phyloP scores from a whole-genome alignment of 2,329 filamentous ascomycete genomes.

The Helotiales sp. region DNA sequence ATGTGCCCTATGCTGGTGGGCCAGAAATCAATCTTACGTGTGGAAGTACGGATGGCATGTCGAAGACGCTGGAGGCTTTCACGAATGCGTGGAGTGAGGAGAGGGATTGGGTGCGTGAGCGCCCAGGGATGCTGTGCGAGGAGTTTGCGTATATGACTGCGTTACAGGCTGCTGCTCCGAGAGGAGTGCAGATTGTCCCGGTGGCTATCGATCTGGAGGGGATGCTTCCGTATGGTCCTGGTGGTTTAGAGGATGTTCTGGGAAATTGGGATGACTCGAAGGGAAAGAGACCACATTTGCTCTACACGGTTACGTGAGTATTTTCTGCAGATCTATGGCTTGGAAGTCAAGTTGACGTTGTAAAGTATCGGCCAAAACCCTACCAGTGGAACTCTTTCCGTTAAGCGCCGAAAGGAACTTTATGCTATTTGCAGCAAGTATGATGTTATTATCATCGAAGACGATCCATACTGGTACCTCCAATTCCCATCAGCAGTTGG shows the following conservation, averaged over 20 bases:
- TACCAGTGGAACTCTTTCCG: conserved; percentile 74
- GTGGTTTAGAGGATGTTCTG: conserved; percentile 77
- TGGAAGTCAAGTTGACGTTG: conserved; percentile 24
- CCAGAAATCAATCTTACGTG: conserved; percentile 80
- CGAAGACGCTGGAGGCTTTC: conserved; percentile 77
- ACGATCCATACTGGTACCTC: conserved; percentile 95
- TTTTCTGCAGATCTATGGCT: conserved; percentile 7
- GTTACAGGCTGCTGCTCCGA: conserved; percentile 67
- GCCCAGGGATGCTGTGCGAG: conserved; percentile 81
- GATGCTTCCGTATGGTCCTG: conserved; percentile 75
- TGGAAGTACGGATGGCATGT: conserved; percentile 84
- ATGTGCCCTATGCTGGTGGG: conserved; percentile 76
- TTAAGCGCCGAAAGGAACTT: conserved; percentile 76
- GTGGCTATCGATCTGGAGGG: conserved; percentile 80
- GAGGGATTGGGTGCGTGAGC: conserved; percentile 67
- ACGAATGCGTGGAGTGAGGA: conserved; percentile 76
- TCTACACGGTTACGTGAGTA: conserved; percentile 89
- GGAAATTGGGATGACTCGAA: conserved; percentile 78
- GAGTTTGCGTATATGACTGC: conserved; percentile 82
- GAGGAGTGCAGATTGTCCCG: conserved; percentile 67
- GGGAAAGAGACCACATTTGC: conserved; percentile 78
- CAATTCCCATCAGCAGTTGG: conserved; percentile 77
- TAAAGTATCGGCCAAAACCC: conserved; percentile 86
- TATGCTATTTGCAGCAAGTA: conserved; percentile 82
- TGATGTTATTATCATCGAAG: conserved; percentile 90